These are phyloP conservation scores for Boechera stricta DNA, from an alignment of 345 rosid species.

Conservation along the genomic window DNA sequence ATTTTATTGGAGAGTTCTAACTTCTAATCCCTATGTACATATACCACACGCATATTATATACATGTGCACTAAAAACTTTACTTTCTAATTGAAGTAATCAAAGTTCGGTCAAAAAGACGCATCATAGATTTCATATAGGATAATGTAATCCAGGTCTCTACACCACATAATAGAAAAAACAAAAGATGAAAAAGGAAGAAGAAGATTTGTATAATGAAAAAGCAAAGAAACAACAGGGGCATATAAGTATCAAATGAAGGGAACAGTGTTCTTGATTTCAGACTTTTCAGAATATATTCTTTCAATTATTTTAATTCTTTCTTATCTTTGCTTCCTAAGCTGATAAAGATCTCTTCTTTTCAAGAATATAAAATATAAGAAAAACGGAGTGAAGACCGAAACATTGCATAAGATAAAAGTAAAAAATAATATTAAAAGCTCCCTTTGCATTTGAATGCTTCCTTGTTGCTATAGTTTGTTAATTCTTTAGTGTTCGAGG, in stretches of 20 bases:
- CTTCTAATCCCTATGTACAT: conserved; percentile 2
- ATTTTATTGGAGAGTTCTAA: conserved; percentile 12
- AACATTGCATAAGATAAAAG: conserved; percentile 14
- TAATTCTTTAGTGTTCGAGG: conserved; percentile 26
- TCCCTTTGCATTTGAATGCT: conserved; percentile 23
- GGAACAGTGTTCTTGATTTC: conserved; percentile 49
- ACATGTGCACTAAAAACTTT: conserved; percentile 19
- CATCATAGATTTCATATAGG: conserved; percentile 1
- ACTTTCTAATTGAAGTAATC: conserved; percentile 34
- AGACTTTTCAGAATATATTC: conserved; percentile 42
- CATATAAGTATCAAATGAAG: conserved; percentile 44
- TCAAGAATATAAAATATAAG: background rate
- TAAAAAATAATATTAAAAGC: conserved; percentile 8
- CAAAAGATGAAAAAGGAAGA: background rate
- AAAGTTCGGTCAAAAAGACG: conserved; percentile 42
- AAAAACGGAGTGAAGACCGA: conserved; percentile 19
- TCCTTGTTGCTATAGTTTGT: conserved; percentile 11
- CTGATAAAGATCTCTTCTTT: conserved; percentile 42
- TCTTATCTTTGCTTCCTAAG: conserved; percentile 40
- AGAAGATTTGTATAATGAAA: conserved; percentile 24
- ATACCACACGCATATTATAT: background rate
- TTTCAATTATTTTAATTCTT: conserved; percentile 28
- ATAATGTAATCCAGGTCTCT: conserved; percentile 26
- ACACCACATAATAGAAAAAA: conserved; percentile 20
- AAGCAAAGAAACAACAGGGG: conserved; percentile 25